A percentile compares a stretch with the other conserved stretches of the same genome.
Evolutionary conservation across 305 asterid genomes (phyloP).

Genomic region (Nicotiana rustica): DNA sequence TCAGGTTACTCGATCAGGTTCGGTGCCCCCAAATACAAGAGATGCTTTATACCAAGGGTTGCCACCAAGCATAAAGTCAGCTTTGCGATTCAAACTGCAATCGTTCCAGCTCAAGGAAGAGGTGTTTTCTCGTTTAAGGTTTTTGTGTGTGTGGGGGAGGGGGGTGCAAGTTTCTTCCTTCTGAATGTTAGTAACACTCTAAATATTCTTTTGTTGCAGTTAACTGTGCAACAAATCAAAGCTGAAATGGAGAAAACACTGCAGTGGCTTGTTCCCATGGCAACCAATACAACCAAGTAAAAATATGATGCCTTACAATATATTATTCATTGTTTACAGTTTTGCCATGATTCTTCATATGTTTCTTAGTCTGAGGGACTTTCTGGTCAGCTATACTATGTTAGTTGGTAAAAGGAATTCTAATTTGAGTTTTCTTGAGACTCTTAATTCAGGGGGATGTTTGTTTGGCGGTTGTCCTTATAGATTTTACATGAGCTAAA

Average conservation of each 20-base stretch:
- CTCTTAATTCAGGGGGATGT: background rate
- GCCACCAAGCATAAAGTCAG: conserved; percentile 76
- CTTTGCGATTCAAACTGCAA: conserved; percentile 75
- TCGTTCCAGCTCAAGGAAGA: conserved; percentile 74
- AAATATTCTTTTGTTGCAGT: conserved; percentile 38
- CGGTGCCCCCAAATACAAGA: conserved; percentile 86
- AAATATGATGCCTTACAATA: conserved; percentile 19
- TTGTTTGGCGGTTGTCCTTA: background rate
- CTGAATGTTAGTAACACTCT: conserved; percentile 20
- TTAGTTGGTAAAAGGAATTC: background rate
- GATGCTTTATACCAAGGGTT: conserved; percentile 87
- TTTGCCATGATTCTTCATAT: conserved; percentile 23
- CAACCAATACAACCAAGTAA: conserved; percentile 95
- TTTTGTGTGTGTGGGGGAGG: background rate
- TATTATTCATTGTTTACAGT: background rate
- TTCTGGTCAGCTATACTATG: conserved; percentile 10
- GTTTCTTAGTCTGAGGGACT: background rate
- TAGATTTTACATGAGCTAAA: conserved; percentile 25
- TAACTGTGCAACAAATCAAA: conserved; percentile 72
- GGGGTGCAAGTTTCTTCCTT: conserved; percentile 34
- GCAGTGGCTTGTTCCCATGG: conserved; percentile 95
- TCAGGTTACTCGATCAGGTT: conserved; percentile 87
- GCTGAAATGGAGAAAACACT: conserved; percentile 95
- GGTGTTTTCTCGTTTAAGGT: conserved; percentile 48
- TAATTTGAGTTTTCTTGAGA: conserved; percentile 3